A percentile compares a stretch with the other conserved stretches of the same genome.
These are phyloP conservation scores for Boletus sensibilis DNA, from an alignment of 768 basidiomycete genomes.

Conservation along the genomic window DNA sequence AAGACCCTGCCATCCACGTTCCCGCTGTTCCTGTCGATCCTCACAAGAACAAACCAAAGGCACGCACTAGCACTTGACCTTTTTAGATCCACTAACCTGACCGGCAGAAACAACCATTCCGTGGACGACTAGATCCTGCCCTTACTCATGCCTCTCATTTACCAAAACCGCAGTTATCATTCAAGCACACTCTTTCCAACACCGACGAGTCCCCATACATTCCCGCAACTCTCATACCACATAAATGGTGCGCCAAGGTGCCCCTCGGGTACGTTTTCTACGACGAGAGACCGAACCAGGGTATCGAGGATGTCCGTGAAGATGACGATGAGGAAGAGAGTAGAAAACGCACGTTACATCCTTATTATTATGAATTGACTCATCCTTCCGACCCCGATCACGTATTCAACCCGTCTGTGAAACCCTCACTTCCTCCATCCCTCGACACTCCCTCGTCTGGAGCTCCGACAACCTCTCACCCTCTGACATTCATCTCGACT, in stretches of 20 bases:
- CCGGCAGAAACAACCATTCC: constrained; percentile 35
- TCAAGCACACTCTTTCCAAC: constrained; percentile 62
- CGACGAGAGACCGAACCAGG: constrained; percentile 27
- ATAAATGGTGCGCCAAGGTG: constrained; percentile 83
- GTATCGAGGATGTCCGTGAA: constrained; percentile 12
- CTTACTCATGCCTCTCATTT: constrained; percentile 75
- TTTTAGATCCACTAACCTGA: constrained; percentile 7
- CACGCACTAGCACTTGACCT: constrained; percentile 7
- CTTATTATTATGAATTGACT: constrained; percentile 83
- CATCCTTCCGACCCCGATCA: constrained; percentile 68
- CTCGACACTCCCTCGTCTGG: constrained; percentile 52
- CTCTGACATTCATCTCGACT: constrained; percentile 72
- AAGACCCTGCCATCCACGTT: constrained; percentile 61
- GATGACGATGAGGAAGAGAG: constrained; percentile 20
- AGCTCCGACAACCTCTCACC: constrained; percentile 15
- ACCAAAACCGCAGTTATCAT: constrained; percentile 78
- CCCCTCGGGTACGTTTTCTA: constrained; percentile 67
- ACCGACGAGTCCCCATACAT: constrained; percentile 56
- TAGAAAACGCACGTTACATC: constrained; percentile 48
- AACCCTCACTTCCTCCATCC: constrained; percentile 52
- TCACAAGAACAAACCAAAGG: constrained; percentile 34
- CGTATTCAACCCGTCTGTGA: constrained; percentile 53
- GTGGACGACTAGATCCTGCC: constrained; percentile 53
- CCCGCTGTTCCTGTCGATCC: constrained; percentile 37
- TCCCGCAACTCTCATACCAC: constrained; percentile 53